Base-by-base conservation (phyloP, 345 rosid species). In the Cardamine occulta region DNA sequence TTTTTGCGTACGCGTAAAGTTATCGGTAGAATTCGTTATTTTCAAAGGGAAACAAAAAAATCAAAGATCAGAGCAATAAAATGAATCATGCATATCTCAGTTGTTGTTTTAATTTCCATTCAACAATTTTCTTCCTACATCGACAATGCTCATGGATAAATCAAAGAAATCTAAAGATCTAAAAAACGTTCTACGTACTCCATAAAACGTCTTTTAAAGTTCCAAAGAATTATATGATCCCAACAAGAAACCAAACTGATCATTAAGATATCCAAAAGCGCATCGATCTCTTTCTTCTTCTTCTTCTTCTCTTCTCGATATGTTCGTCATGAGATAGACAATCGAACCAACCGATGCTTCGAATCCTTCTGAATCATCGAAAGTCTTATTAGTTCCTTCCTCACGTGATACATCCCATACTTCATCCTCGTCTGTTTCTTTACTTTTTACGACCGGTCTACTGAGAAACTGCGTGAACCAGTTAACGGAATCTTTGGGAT, bases 401-500 rank as follows among this genome's bases (percentile, higher is more conserved):
- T 37, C 47, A 8, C 13, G 65, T 57, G 29, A 55, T 24, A 44
- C 34, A 42, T 21, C 17, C 55, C 73, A 39, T 10, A 3, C 45
- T 60, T 15, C 19, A 3, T 59, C 44, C 34, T 52, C 56, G 17
- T 73, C 14, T 19, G 28, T 29, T 58, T 51, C 49, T 49, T 42
- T 57, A 29, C 13, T 45, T 39, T 54, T 5, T 28, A n/a, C 32
- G 54, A 31, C 34, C 23, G 57, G 31, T 67, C 32, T 34, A 3
- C 19, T 28, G 23, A 79, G 74, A 31, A 79, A 73, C 47, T 54
- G 51, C 15, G 47, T 79, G 59, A 79, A 73, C 82, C 82, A 79
- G 24, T 61, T 35, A 7, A 56, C 82, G 2, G 74, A 73, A 58
- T 45, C 51, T 64, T 81, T 84, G 2, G 71, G 80, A 54, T 29